Percentiles rank a stretch among this genome's conserved stretches.
Evolutionary conservation across 1,139 yeast species (phyloP).

Genomic region (Nakaseomyces nivariensis): DNA sequence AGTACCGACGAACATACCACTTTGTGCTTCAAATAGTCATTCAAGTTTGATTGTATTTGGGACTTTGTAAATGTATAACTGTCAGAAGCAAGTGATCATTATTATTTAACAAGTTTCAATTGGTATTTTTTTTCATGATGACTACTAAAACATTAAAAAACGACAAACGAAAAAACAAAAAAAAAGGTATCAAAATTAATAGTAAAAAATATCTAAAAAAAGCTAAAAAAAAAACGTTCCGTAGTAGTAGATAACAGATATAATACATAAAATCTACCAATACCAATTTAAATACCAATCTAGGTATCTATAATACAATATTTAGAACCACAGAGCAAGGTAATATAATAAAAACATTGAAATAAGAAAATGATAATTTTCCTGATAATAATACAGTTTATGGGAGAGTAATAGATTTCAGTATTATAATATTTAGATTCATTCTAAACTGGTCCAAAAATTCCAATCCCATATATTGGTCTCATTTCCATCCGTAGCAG

Average conservation of each 20-base stretch:
- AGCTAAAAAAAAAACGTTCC: not conserved
- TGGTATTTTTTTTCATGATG: too few species aligned
- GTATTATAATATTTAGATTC: not conserved
- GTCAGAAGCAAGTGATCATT: too few species aligned
- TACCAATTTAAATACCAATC: not conserved
- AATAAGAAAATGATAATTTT: too few species aligned
- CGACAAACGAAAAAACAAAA: too few species aligned
- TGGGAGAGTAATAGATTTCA: too few species aligned
- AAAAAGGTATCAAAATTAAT: not conserved
- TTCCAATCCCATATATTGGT: conserved; percentile 28
- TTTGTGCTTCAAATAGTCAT: too few species aligned
- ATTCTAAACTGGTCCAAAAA: conserved; percentile 16
- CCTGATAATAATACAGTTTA: too few species aligned
- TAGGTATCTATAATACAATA: not conserved
- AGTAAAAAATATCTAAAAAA: not conserved
- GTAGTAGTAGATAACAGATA: not conserved
- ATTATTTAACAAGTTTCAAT: too few species aligned
- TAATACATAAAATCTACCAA: not conserved
- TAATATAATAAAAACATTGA: not conserved
- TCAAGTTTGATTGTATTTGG: too few species aligned
- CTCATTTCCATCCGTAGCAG: conserved; percentile 7
- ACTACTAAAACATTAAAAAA: too few species aligned
- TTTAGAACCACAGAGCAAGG: not conserved
- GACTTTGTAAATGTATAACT: too few species aligned
- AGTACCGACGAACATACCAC: too few species aligned